Conservation (phyloP, 73 alveolate species). For the Paramecium pentaurelia region DNA sequence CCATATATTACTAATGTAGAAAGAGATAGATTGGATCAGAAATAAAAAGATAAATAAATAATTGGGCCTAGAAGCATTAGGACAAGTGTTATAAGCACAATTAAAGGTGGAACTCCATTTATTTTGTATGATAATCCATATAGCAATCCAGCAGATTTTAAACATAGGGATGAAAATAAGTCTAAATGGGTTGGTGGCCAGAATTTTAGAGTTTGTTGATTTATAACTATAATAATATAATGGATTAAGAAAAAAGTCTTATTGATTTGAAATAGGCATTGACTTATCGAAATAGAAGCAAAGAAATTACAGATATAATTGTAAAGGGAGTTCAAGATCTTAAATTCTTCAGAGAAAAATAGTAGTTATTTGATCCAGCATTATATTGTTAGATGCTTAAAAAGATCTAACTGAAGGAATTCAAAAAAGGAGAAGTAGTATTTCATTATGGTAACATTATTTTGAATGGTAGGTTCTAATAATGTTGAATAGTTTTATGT, state of each 20-base stretch:
- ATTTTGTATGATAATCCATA: conserved; percentile 11
- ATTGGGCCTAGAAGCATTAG: conserved; percentile 5
- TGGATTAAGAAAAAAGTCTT: conserved; percentile 7
- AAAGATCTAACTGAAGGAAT: background rate
- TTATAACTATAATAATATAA: background rate
- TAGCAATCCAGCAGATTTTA: background rate
- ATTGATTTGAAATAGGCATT: background rate
- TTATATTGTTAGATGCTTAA: background rate
- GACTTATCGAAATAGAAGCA: background rate
- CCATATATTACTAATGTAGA: conserved; percentile 39
- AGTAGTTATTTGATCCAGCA: background rate
- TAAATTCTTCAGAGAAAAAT: background rate
- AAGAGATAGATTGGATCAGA: conserved; percentile 12
- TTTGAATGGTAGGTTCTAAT: background rate
- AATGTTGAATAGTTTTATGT: background rate
- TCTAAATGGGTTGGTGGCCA: background rate
- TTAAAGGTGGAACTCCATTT: background rate
- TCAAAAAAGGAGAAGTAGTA: conserved; percentile 3
- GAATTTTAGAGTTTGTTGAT: conserved; percentile 15
- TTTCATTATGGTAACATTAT: background rate
- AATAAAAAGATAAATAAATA: background rate
- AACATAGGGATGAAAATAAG: conserved; percentile 17
- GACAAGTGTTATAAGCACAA: background rate
- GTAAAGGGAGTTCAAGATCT: background rate
- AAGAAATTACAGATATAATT: background rate